Evolutionary conservation across 441 rosid species (phyloP).

Genomic region (Metrosideros polymorpha): DNA sequence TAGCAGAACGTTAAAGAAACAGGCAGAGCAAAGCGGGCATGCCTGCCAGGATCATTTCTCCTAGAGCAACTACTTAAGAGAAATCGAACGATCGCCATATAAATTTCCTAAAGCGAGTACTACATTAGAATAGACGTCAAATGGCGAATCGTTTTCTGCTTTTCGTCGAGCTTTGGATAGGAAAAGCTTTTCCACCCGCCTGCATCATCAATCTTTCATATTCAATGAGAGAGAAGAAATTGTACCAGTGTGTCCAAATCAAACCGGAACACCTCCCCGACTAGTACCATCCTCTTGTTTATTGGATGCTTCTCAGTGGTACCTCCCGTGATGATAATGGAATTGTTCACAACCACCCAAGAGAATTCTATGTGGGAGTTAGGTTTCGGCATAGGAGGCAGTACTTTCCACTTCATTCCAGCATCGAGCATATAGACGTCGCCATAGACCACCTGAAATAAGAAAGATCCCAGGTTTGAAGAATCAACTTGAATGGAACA

Average conservation of each 20-base stretch:
- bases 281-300: conserved; percentile 81
- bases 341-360: conserved; percentile 75
- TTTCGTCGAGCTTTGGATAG: not conserved
- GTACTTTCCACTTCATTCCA: conserved; percentile 79
- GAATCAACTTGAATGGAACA: not conserved
- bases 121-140: not conserved
- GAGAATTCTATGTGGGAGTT: conserved; percentile 93
- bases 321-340: conserved; percentile 83
- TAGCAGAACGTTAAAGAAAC: not conserved
- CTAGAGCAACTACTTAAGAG: not conserved
- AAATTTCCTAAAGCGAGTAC: not conserved
- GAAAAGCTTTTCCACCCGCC: not conserved
- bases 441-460: conserved; percentile 61
- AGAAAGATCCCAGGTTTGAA: not conserved
- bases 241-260: conserved; percentile 62
- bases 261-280: conserved; percentile 78
- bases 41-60: not conserved
- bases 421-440: conserved; percentile 89
- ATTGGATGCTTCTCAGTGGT: conserved; percentile 92
- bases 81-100: not conserved
- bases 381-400: conserved; percentile 87
- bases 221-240: not conserved
- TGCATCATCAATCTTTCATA: not conserved
- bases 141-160: not conserved
- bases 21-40: not conserved